These are phyloP conservation scores for Pleurozium schreberi DNA, from an alignment of 225 moss, liverwort and hornwort genomes.

Conservation along the genomic window DNA sequence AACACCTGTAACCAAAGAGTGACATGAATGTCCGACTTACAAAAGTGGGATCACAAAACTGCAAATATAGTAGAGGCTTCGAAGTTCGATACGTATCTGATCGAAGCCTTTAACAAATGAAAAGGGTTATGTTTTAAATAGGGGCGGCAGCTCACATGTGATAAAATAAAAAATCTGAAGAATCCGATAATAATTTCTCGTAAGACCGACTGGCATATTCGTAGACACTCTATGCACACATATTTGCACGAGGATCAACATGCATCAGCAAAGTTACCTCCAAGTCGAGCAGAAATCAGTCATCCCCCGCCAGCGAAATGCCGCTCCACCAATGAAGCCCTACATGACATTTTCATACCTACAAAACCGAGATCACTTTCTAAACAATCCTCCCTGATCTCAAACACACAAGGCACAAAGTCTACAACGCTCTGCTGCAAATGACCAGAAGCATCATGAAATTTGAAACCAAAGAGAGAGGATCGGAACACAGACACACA, in stretches of 20 bases:
- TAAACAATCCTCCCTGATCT: background rate
- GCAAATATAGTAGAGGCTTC: background rate
- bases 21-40: background rate
- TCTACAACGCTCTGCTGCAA: background rate
- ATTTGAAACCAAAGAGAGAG: background rate
- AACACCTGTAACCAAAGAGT: background rate
- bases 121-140: background rate
- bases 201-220: background rate
- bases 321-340: background rate
- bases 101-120: background rate
- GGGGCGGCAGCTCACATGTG: background rate
- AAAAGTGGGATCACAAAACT: background rate
- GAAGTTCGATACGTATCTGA: background rate
- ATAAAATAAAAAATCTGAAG: background rate
- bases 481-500: background rate
- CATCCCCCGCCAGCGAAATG: constrained; percentile 10
- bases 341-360: constrained; percentile 1
- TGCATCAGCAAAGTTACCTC: background rate
- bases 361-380: background rate
- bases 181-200: background rate
- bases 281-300: background rate
- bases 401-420: background rate
- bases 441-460: background rate
- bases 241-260: background rate
- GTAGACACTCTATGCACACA: background rate